Conservation (phyloP, 2,329 filamentous ascomycete species). For the Simplicillium sp. region DNA sequence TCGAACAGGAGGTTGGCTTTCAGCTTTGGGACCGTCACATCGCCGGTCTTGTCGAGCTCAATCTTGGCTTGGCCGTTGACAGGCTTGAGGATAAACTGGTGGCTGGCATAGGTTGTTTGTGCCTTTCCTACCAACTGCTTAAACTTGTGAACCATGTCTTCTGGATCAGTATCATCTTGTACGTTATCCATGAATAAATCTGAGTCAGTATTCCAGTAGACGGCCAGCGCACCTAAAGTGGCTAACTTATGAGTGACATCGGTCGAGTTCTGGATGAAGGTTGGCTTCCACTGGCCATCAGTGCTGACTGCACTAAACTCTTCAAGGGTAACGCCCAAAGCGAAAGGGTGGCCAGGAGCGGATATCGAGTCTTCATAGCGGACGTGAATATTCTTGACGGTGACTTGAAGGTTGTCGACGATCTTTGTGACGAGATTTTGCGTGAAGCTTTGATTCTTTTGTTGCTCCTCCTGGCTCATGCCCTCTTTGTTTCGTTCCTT, state of each 20-base stretch:
- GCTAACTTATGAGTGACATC: conserved; percentile 87
- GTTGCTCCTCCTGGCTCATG: conserved; percentile 88
- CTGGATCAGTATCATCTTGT: conserved; percentile 56
- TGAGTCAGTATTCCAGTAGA: conserved; percentile 98
- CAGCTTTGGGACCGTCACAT: conserved; percentile 68
- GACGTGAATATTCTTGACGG: conserved; percentile 95
- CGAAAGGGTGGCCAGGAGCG: conserved; percentile 88
- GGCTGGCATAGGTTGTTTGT: conserved; percentile 47
- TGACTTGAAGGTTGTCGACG: conserved; percentile 95
- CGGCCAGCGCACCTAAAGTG: conserved; percentile 75
- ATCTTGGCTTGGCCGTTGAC: conserved; percentile 93
- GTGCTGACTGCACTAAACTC: conserved; percentile 97
- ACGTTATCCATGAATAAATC: conserved; percentile 46
- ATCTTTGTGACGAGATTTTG: conserved; percentile 92
- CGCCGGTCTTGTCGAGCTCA: conserved; percentile 88
- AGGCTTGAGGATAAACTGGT: conserved; percentile 93
- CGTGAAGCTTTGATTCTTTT: conserved; percentile 96
- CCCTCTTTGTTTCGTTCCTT: conserved; percentile 90
- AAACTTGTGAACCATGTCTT: conserved; percentile 69
- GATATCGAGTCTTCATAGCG: conserved; percentile 97
- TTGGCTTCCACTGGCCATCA: conserved; percentile 87
- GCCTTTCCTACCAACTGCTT: conserved; percentile 69
- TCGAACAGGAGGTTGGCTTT: conserved; percentile 91
- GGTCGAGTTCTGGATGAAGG: conserved; percentile 84
- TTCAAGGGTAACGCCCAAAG: conserved; percentile 81